These are phyloP conservation scores for Fusarium nelsonii DNA, from an alignment of 2,329 filamentous ascomycete species.

Conservation along the genomic window DNA sequence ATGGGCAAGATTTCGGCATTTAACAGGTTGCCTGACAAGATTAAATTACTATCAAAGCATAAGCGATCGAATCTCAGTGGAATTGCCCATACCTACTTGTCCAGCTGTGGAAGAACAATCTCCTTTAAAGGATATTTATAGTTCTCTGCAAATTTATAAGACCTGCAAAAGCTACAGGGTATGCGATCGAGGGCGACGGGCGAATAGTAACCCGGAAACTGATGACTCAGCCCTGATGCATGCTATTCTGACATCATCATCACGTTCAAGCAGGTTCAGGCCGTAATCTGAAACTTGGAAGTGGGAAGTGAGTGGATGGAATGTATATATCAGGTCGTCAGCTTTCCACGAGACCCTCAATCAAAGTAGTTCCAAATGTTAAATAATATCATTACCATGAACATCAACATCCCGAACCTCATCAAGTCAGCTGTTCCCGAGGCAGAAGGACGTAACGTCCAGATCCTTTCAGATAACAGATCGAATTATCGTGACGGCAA, in stretches of 20 bases:
- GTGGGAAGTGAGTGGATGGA: conserved; percentile 21
- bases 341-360: rapidly evolving
- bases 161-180: background rate
- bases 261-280: conserved; percentile 22
- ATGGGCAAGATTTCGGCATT: too few relatives aligned
- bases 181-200: background rate
- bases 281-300: conserved; percentile 33
- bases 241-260: conserved; percentile 35
- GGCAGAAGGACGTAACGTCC: conserved; percentile 50
- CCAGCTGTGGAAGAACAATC: too few relatives aligned
- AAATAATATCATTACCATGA: conserved; percentile 34
- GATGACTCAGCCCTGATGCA: conserved; percentile 16
- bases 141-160: background rate
- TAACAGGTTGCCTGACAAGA: too few relatives aligned
- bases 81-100: too few relatives aligned
- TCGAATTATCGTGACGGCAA: conserved; percentile 56
- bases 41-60: too few relatives aligned
- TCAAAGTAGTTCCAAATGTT: background rate
- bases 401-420: conserved; percentile 47
- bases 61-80: too few relatives aligned
- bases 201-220: rapidly evolving
- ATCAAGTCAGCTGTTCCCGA: conserved; percentile 51
- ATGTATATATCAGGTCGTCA: conserved; percentile 13
- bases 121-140: background rate
- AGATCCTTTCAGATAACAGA: conserved; percentile 50